Evolutionary conservation across 768 basidiomycete species (phyloP).

Genomic region (Termitomyces sp.): DNA sequence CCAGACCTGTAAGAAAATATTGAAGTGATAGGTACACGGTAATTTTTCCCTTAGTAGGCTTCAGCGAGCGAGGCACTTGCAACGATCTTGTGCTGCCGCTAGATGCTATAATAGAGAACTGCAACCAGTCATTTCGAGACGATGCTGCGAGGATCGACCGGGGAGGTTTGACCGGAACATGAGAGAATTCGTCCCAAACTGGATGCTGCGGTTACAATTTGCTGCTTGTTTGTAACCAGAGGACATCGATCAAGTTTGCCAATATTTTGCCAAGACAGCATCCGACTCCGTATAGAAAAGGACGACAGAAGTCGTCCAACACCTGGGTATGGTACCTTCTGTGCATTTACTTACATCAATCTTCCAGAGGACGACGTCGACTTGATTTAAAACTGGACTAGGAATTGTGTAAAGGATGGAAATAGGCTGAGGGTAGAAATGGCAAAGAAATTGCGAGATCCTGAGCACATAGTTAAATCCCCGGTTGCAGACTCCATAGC

Average conservation of each 20-base stretch:
- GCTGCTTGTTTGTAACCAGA: not conserved
- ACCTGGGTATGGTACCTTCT: not conserved
- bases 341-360: not conserved
- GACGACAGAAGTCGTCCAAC: not conserved
- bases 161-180: not conserved
- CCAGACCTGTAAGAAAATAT: not conserved
- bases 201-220: not conserved
- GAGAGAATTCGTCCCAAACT: not conserved
- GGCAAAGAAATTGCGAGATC: no score
- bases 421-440: not conserved
- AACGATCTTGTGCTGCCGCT: no score
- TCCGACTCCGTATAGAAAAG: not conserved
- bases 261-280: not conserved
- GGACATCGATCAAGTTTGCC: not conserved
- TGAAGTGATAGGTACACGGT: not conserved
- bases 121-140: not conserved
- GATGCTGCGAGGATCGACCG: not conserved
- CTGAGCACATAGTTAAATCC: not conserved
- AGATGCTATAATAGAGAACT: no score
- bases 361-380: not conserved
- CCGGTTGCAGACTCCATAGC: slow-evolving; percentile 2
- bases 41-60: not conserved
- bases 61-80: not conserved
- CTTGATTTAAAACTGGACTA: not conserved
- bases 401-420: no score